A percentile compares a stretch with the other conserved stretches of the same genome.
Evolutionary conservation across 768 basidiomycete species (phyloP).

Genomic region (Psilocybe tampanensis): DNA sequence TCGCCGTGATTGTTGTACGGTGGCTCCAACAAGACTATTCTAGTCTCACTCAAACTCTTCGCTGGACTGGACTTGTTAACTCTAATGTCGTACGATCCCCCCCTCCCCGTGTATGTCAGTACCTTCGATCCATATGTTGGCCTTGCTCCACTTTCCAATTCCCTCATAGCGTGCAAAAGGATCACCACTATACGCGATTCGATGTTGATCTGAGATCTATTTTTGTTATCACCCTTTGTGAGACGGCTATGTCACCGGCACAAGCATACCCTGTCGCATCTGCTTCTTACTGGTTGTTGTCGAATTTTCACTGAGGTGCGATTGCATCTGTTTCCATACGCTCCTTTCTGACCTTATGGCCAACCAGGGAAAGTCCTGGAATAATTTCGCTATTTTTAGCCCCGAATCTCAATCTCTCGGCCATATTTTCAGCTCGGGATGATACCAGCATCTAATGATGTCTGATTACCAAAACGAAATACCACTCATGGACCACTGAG

Average conservation of each 20-base stretch:
- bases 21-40: too few relatives aligned
- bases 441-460: conserved; percentile 10
- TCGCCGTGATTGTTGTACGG: too few relatives aligned
- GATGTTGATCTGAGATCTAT: conserved; percentile 12
- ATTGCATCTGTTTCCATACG: conserved; percentile 12
- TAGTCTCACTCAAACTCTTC: too few relatives aligned
- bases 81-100: too few relatives aligned
- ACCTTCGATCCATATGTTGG: conserved; percentile 4
- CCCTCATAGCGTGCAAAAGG: neutral
- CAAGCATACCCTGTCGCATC: conserved; percentile 9
- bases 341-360: conserved; percentile 15
- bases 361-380: conserved; percentile 1
- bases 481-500: conserved; percentile 12
- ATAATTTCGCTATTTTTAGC: conserved; percentile 11
- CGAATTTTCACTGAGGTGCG: conserved; percentile 4
- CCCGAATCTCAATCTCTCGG: conserved; percentile 8
- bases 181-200: neutral
- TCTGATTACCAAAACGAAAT: conserved; percentile 12
- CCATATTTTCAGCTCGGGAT: conserved; percentile 8
- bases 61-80: too few relatives aligned
- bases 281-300: conserved; percentile 10
- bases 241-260: conserved; percentile 6
- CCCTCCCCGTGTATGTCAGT: neutral
- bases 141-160: neutral
- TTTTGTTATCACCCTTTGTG: conserved; percentile 26